A percentile compares a stretch with the other conserved stretches of the same genome.
Conservation (phyloP, 2,329 filamentous ascomycete genomes). For the Cercospora sp. region DNA sequence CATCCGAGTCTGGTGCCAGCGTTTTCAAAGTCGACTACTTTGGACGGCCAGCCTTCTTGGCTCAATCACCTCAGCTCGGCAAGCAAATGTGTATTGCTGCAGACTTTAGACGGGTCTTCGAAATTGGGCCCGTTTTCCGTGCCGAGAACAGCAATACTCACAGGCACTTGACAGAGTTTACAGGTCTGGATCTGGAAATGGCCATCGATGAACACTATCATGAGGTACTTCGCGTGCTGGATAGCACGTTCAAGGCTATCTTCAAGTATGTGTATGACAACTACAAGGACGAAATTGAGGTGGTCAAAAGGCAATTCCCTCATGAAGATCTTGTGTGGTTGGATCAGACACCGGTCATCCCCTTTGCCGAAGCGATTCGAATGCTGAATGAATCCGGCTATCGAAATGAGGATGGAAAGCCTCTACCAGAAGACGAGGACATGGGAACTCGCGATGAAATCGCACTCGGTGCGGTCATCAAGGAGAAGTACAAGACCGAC, state of each 20-base stretch:
- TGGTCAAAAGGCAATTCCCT: constrained; percentile 80
- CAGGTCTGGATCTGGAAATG: constrained; percentile 91
- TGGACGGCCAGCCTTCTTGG: constrained; percentile 79
- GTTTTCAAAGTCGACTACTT: constrained; percentile 95
- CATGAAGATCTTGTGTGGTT: constrained; percentile 84
- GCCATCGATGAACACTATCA: constrained; percentile 85
- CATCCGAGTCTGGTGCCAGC: constrained; percentile 86
- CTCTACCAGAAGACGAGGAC: constrained; percentile 72
- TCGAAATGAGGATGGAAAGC: constrained; percentile 73
- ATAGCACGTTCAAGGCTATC: constrained; percentile 77
- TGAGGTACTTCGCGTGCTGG: constrained; percentile 77
- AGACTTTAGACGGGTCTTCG: constrained; percentile 86
- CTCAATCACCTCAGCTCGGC: constrained; percentile 86
- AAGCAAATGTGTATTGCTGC: constrained; percentile 92
- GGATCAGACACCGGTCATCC: constrained; percentile 78
- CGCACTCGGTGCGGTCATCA: constrained; percentile 77
- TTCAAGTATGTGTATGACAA: constrained; percentile 69
- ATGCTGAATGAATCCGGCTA: constrained; percentile 78
- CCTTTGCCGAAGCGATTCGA: constrained; percentile 75
- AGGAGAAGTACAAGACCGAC: constrained; percentile 82
- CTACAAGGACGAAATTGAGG: constrained; percentile 70
- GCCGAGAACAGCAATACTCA: constrained; percentile 96
- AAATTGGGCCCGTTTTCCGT: constrained; percentile 86
- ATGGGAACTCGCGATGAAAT: constrained; percentile 84
- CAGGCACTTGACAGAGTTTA: constrained; percentile 91